Evolutionary conservation across 179 eudicot genomes (phyloP), one percentile per base, ranked within the genome.

Genomic region (Drosera spatulata): DNA sequence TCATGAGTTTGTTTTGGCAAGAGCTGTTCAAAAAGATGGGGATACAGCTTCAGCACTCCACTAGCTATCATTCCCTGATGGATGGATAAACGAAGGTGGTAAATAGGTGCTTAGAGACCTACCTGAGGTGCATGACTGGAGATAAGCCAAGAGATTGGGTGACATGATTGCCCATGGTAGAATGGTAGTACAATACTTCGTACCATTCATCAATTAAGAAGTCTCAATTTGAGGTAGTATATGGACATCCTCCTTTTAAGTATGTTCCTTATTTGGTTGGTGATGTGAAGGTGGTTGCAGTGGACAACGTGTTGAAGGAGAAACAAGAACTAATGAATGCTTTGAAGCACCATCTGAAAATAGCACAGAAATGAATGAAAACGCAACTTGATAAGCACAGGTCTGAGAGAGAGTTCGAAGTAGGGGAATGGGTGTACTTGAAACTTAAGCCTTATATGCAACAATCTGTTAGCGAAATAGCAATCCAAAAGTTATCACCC

Each of bases 111-210:
- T n/a, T n/a, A n/a, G n/a, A n/a, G n/a, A n/a, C n/a, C n/a, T n/a
- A n/a, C n/a, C n/a, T n/a, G n/a, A n/a, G n/a, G n/a, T n/a, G n/a
- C n/a, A n/a, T n/a, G n/a, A n/a, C n/a, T n/a, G n/a, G n/a, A n/a
- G n/a, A n/a, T n/a, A n/a, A n/a, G n/a, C n/a, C n/a, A 2, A 3
- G 13, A 5, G 22, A n/a, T 2, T 61, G 65, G 65, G 7, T 22
- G 12, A 39, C 37, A 39, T 50, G 56, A 56, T 3, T 61, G 0
- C 46, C 45, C 3, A 4, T 51, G 1, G 65, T 10, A 1, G 65
- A 61, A 50, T 50, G 11, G 33, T 50, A 48, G 56, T 61, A 61
- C 42, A 61, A 61, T 39, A 50, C 65, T 12, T 10, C 45, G 37
- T 39, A 47, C 38, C 37, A 61, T 5, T n/a, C 45, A 3, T 11